A percentile compares a stretch with the other conserved stretches of the same genome.
Conservation (phyloP, 2,329 filamentous ascomycete genomes). For the Microdochium bolleyi region DNA sequence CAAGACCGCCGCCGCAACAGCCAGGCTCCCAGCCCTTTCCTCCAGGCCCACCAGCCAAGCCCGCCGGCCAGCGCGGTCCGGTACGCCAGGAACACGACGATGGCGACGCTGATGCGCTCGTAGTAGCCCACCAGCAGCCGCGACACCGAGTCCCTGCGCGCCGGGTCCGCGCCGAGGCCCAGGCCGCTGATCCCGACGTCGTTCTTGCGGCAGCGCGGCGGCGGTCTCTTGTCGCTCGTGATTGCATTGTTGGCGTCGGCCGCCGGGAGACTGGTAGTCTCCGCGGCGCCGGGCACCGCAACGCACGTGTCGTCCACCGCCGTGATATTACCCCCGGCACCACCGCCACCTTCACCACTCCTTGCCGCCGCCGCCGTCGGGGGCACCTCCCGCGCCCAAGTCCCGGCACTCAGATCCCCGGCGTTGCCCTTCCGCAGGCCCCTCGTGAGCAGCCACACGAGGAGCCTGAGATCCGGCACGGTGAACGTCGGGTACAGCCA, state of each 20-base stretch:
- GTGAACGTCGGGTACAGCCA: constrained; percentile 66
- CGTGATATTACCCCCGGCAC: not conserved
- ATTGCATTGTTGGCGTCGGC: not conserved
- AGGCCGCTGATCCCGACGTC: not conserved
- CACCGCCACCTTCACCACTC: not conserved
- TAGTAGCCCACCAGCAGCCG: not conserved
- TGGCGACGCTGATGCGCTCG: not conserved
- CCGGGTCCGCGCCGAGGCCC: not conserved
- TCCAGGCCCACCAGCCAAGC: not conserved
- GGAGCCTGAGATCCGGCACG: constrained; percentile 48
- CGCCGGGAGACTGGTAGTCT: not conserved
- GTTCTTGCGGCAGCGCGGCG: not conserved
- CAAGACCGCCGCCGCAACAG: not conserved
- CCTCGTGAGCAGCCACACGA: constrained; percentile 53
- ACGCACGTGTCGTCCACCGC: not conserved
- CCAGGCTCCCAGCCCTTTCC: not conserved
- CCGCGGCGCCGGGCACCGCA: not conserved
- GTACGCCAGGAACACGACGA: not conserved
- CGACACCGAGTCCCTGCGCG: not conserved
- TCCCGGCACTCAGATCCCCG: constrained; percentile 15
- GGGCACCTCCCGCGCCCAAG: not conserved
- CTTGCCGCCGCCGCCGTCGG: not conserved
- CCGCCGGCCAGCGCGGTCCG: not conserved
- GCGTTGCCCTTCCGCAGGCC: constrained; percentile 44
- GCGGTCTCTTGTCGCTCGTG: not conserved